Evolutionary conservation across 1,139 yeast species (phyloP), one percentile per base, ranked within the genome.

Genomic region (Suhomyces choctaworum): DNA sequence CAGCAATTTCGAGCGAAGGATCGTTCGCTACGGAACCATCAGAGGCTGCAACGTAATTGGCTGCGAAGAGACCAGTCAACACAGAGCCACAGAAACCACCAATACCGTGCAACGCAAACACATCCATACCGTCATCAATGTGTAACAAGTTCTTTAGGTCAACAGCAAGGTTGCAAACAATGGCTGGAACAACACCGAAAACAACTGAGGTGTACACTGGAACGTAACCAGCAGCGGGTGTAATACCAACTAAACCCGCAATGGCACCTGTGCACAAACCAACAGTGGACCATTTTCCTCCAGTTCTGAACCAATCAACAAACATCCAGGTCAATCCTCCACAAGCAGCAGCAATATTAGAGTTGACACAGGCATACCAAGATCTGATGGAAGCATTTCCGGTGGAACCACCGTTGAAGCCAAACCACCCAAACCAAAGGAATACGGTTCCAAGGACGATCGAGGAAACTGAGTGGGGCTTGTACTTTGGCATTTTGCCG

Each of bases 391-490:
- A 64, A 26, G 96, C 84, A 59, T 86, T 84, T 61, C 96, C 96
- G 37, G 96, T 86, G 32, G 96, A 87, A 52, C 97, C 97, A 62
- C 96, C 96, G 72, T 92, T 90, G 78, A 90, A 90, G 34, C 97
- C 97, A 55, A 86, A 88, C 97, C 98, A 90, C 29, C 97, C 97
- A 54, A 90, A 88, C 96, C 97, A 90, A 53, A 90, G 77, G 70
- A 92, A 86, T 4, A 87, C 82, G 15, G 97, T 89, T 38, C 97
- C 98, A 44, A 90, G 68, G n/a, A 89, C 96, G 42, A 88, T 87
- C 33, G 89, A 80, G 9, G 94, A 76, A 31, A 88, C 95, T 4
- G 90, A 81, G 60, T 90, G 96, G 22, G 97, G 97, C 66, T 82
- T 86, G 68, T 87, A 88, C 59, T 83, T 83, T 47, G 96, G 96